Base-by-base conservation (phyloP, 768 basidiomycete genomes). In the Dacryopinax primogenitus region DNA sequence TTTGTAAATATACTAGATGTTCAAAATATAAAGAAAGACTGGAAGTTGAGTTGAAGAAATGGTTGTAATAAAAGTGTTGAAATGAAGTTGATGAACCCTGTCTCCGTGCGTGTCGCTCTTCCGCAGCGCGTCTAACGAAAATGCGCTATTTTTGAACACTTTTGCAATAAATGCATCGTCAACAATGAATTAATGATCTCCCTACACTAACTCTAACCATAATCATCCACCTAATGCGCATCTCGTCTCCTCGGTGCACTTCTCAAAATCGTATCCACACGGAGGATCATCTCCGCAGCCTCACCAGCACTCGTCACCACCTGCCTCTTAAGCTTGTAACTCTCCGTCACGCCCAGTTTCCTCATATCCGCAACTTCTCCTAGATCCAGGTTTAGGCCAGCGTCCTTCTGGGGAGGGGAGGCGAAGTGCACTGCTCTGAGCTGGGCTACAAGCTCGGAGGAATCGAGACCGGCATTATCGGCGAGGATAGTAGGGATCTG, bases 391-490 rank as follows among this genome's bases (percentile, higher is more conserved):
- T 97, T 95, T 6, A 97, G 81, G 15, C 96, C 96, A 51, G 92
- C 86, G 71, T 97, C 92, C 2, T 76, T 68, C 68, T 85, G 81
- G 26, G 51, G 51, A 23, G 51, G 51, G 1, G 94, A 93, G 69
- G 92, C 92, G 74, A 89, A 95, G 75, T 99, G 96, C 11, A 93
- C 92, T 0, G 94, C 94, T 64, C 96, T 79, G 35, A 99, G 79
- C 71, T 82, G 85, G 33, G 92, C 80, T 15, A 98, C 95, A 23
- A 99, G 81, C 71, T 99, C 96, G 12, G 89, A 88, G n/a, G 92
- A 95, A 74, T 99, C 96, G 75, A 88, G 94, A 0, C 96, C 96
- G 6, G 94, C 96, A 71, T 99, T 99, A 73, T 98, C 96, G 11
- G 95, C 92, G 32, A 99, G 81, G 71, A 97, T 96, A 0, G 86